These are phyloP conservation scores for Exsudoporus frostii DNA, from an alignment of 768 basidiomycete genomes.

Conservation along the genomic window DNA sequence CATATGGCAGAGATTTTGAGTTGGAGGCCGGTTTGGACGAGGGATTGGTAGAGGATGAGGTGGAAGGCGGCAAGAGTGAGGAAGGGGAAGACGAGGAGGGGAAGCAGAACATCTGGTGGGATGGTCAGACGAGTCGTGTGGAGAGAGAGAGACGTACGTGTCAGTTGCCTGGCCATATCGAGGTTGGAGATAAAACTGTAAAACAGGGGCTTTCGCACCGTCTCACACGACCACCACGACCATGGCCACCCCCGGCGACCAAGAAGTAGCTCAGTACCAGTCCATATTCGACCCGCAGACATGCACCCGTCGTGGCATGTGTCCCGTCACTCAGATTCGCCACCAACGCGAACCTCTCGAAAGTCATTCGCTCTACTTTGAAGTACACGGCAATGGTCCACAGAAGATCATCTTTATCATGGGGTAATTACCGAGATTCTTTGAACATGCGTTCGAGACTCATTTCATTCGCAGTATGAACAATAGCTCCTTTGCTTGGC, in stretches of 20 bases:
- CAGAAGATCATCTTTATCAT: constrained; percentile 73
- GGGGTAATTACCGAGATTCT: constrained; percentile 43
- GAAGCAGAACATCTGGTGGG: constrained; percentile 13
- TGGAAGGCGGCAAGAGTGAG: constrained; percentile 9
- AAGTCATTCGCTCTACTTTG: constrained; percentile 76
- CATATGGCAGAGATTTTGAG: constrained; percentile 34
- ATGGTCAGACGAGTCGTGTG: background rate
- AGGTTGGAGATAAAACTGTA: background rate
- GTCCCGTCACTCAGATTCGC: constrained; percentile 58
- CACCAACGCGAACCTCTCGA: constrained; percentile 49
- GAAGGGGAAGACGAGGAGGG: constrained; percentile 19
- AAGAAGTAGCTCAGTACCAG: constrained; percentile 19
- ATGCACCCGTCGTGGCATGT: constrained; percentile 68
- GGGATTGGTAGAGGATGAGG: constrained; percentile 12
- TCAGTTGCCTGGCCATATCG: constrained; percentile 3
- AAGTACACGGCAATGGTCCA: constrained; percentile 67
- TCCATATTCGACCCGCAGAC: constrained; percentile 60
- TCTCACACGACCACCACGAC: background rate
- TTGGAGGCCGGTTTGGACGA: constrained; percentile 11
- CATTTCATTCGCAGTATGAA: constrained; percentile 46
- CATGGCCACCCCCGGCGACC: constrained; percentile 10
- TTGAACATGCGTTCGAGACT: background rate
- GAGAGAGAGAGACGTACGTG: background rate
- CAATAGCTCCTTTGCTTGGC: constrained; percentile 62
- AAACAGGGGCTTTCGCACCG: background rate